These are phyloP conservation scores for Corynascus novoguineensis DNA, from an alignment of 495 filamentous ascomycete genomes.

Conservation along the genomic window DNA sequence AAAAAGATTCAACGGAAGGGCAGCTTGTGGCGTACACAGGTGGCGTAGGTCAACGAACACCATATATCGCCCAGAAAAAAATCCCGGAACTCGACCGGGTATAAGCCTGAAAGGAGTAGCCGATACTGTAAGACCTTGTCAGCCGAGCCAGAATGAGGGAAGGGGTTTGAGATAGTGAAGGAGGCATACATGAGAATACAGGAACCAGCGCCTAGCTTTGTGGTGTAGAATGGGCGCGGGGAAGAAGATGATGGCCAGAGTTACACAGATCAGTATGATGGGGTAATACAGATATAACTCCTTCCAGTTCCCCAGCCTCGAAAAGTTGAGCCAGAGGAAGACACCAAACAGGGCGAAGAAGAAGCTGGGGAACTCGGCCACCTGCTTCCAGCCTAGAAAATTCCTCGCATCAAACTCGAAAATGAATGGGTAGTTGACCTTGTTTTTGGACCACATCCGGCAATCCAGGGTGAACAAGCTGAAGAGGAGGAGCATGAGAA, in stretches of 20 bases:
- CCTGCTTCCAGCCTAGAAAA: conserved; percentile 80
- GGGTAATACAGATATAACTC: conserved; percentile 82
- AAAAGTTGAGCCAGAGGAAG: conserved; percentile 85
- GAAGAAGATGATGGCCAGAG: conserved; percentile 62
- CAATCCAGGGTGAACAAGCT: conserved; percentile 73
- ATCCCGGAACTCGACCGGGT: conserved; percentile 92
- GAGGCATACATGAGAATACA: conserved; percentile 70
- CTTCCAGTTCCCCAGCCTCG: conserved; percentile 51
- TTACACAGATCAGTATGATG: conserved; percentile 67
- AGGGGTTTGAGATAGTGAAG: background rate
- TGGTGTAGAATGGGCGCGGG: conserved; percentile 71
- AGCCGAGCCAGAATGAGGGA: background rate
- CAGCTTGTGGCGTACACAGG: conserved; percentile 81
- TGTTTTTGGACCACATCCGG: conserved; percentile 69
- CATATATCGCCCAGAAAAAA: conserved; percentile 98
- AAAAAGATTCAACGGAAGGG: too few relatives aligned
- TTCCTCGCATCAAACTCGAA: conserved; percentile 91
- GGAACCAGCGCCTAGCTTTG: conserved; percentile 72
- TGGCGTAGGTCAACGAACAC: conserved; percentile 86
- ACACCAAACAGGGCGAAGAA: conserved; percentile 73
- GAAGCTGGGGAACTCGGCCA: conserved; percentile 75
- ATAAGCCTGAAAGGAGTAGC: conserved; percentile 75
- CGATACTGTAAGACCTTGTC: conserved; percentile 58
- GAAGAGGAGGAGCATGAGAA: conserved; percentile 68
- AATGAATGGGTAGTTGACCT: conserved; percentile 93